Percentiles rank a stretch among this genome's conserved stretches.
phyloP scores from a whole-genome alignment of 768 basidiomycete species.

The Peribolospora kevripleyi region DNA sequence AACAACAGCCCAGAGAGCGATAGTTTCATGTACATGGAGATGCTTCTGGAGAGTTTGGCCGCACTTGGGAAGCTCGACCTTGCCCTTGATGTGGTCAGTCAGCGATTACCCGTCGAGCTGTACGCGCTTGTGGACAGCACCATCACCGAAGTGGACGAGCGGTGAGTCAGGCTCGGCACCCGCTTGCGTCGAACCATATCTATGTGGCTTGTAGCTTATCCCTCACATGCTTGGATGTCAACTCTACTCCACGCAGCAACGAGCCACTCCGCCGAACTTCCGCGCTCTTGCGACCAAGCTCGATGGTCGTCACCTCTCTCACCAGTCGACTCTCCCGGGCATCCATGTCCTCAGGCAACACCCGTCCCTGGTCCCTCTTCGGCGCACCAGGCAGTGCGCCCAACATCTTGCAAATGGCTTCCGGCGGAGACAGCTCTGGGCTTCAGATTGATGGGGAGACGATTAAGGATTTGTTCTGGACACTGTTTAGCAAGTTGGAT shows the following conservation, averaged over 20 bases:
- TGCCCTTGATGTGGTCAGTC: constrained; percentile 56
- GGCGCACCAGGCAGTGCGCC: neutral
- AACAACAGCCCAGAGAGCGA: constrained; percentile 60
- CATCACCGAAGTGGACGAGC: constrained; percentile 71
- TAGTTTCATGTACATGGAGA: constrained; percentile 81
- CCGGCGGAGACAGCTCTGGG: constrained; percentile 37
- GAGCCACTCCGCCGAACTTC: too few relatives aligned
- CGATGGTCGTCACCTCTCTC: neutral
- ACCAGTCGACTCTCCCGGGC: neutral
- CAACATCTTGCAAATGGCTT: neutral
- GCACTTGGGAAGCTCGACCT: constrained; percentile 67
- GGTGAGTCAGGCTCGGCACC: constrained; percentile 24
- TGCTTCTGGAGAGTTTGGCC: constrained; percentile 71
- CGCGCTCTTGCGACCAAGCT: neutral
- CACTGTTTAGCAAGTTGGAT: constrained; percentile 78
- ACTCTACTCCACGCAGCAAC: neutral
- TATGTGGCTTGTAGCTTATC: neutral
- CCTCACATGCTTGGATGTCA: neutral
- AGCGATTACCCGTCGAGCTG: constrained; percentile 61
- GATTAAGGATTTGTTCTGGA: constrained; percentile 84
- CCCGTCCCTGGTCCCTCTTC: neutral
- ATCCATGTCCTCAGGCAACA: neutral
- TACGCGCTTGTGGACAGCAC: constrained; percentile 65
- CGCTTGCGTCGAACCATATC: neutral
- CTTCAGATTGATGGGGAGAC: constrained; percentile 57